Percentiles rank a stretch among this genome's conserved stretches.
Conservation (phyloP, 2,329 filamentous ascomycete species). For the Polytolypa hystricis region DNA sequence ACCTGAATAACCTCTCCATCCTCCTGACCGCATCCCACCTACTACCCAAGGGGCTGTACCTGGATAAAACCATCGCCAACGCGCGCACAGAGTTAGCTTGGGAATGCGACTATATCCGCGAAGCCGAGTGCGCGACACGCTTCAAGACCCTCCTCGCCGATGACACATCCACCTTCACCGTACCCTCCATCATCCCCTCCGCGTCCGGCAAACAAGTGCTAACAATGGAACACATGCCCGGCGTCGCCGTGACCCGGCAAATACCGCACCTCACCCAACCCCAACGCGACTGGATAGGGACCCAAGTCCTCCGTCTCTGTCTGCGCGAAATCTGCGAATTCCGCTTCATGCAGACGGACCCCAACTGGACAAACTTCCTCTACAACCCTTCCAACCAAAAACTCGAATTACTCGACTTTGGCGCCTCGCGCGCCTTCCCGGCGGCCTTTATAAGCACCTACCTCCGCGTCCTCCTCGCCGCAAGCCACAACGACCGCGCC, state of each 20-base stretch:
- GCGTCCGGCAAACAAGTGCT: slow-evolving; percentile 78
- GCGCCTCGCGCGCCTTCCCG: slow-evolving; percentile 78
- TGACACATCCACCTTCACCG: slow-evolving; percentile 62
- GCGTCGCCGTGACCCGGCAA: slow-evolving; percentile 75
- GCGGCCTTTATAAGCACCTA: slow-evolving; percentile 70
- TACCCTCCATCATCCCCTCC: slow-evolving; percentile 66
- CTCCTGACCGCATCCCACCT: slow-evolving; percentile 83
- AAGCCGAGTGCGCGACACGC: slow-evolving; percentile 66
- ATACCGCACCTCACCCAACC: slow-evolving; percentile 63
- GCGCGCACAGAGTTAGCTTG: slow-evolving; percentile 82
- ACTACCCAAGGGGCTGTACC: slow-evolving; percentile 80
- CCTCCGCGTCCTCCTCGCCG: slow-evolving; percentile 67
- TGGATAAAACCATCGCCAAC: slow-evolving; percentile 96
- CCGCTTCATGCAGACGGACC: slow-evolving; percentile 97
- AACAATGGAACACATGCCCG: slow-evolving; percentile 86
- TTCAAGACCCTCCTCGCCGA: slow-evolving; percentile 69
- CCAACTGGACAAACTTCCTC: slow-evolving; percentile 98
- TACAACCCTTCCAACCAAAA: slow-evolving; percentile 63
- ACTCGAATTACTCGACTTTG: slow-evolving; percentile 91
- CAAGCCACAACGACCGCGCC: slow-evolving; percentile 56
- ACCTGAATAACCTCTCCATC: slow-evolving; percentile 84
- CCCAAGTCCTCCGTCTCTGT: slow-evolving; percentile 82
- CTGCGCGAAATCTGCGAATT: slow-evolving; percentile 90
- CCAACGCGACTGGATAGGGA: slow-evolving; percentile 92
- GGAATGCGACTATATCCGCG: slow-evolving; percentile 92